Base-by-base conservation (phyloP, 768 basidiomycete species). In the Lactarius sanguifluus region DNA sequence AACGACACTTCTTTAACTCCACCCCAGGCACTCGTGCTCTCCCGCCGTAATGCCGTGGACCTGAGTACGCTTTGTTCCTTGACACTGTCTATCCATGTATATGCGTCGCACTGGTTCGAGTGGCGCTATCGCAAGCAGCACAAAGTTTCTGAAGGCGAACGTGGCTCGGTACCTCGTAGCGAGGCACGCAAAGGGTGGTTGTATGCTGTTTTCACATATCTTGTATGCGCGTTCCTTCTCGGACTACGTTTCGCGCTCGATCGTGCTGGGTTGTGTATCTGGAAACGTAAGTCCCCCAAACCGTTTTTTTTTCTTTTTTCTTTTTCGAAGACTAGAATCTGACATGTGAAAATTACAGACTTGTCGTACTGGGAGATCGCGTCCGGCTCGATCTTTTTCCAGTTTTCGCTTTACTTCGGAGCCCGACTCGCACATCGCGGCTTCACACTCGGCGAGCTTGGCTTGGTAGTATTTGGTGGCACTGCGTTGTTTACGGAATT, bases 391-490 rank as follows among this genome's bases (percentile, higher is more conserved):
- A 73, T 91, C 52, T 94, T 96, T 78, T 97, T 90, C 75, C 97
- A 98, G 75, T 90, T 95, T 73, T 86, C 93, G 59, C 80, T 98
- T 56, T 99, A 98, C 76, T 81, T 91, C 57, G 91, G 91, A 50
- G 82, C 97, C 50, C 85, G 97, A 28, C 82, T 99, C 54, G 96
- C 95, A 5, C 91, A 97, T 72, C 85, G 91, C n/a, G 92, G 92
- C 13, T 96, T 98, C 77, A 98, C 96, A 0, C 83, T 99, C 1
- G 97, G 97, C 38, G 97, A 99, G 75, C 83, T 98, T 20, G 90
- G 89, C 30, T 78, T 98, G 30, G 92, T 96, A 20, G 90, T 89
- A 54, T 92, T 93, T 70, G 94, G 94, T 50, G 94, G 91, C 6
- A 91, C 94, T 2, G 88, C 88, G 0, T 75, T 98, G 28, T 89